Evolutionary conservation across 1,139 yeast species (phyloP), one percentile per base, ranked within the genome.

Genomic region (Magnusiomyces ingens): DNA sequence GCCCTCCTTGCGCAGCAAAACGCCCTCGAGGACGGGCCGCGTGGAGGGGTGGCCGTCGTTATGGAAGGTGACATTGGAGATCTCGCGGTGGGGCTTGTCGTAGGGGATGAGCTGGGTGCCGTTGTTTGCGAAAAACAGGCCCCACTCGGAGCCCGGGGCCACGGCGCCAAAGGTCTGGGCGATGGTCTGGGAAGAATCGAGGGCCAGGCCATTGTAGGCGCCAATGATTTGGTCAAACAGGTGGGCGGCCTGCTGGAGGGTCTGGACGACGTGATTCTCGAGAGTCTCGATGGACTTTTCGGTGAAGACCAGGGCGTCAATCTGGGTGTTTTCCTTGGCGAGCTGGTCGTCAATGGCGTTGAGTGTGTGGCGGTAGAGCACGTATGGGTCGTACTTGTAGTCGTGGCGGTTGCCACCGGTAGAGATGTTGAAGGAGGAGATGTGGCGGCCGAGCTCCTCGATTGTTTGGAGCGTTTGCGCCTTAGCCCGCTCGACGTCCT

Each of bases 1-100:
- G 15, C 79, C 75, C 55, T 74, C 75, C 61, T 76, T 76, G 56
- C 73, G 69, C 55, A 68, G 68, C 45, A 75, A 60, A n/a, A 70
- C 60, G 38, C 82, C 82, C 59, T 76, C 79, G 13, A 76, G 64
- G 22, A 76, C 64, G 2, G 82, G 80, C 35, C 56, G 58, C 10
- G 78, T 69, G 5, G 77, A 57, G 44, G 65, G 66, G 60, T 74
- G 75, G 49, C 65, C 65, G 52, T 66, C 63, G 58, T 76, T 73
- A 49, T 72, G 61, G 61, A 73, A 78, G 11, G 68, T 58, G 38
- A 77, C 63, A 43, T 64, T 60, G 12, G 65, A 63, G 22, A 75
- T 58, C 22, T 67, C 64, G 48, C 81, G 71, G 59, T 73, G 73
- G 52, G 70, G 66, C 41, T 71, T 68, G 51, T 59, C 59, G 37